Percentiles rank a stretch among this genome's conserved stretches.
phyloP scores from a whole-genome alignment of 495 filamentous ascomycete species.

The Saxophila tyrrhenica region DNA sequence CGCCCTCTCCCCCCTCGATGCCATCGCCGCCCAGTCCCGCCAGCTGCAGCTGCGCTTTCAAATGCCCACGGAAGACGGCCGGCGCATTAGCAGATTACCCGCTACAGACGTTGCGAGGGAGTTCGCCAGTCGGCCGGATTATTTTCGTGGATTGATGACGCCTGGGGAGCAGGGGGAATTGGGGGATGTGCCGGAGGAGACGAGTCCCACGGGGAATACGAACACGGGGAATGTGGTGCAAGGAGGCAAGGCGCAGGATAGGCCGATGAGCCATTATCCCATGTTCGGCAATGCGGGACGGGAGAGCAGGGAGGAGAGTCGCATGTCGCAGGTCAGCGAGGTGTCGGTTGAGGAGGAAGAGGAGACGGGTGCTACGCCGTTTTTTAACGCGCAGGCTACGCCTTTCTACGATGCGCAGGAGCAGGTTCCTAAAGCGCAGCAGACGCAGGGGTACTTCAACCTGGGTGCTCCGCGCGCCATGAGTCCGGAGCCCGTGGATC shows the following conservation, averaged over 20 bases:
- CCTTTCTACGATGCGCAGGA: not conserved
- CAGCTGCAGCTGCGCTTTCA: slow-evolving; percentile 78
- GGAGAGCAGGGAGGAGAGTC: not conserved
- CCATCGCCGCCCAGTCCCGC: slow-evolving; percentile 80
- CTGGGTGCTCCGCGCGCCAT: slow-evolving; percentile 33
- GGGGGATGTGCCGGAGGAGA: slow-evolving; percentile 26
- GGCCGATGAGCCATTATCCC: slow-evolving; percentile 16
- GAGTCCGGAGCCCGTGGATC: slow-evolving; percentile 38
- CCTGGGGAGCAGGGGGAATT: slow-evolving; percentile 2
- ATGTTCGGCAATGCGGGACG: slow-evolving; percentile 10
- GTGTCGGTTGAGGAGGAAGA: not conserved
- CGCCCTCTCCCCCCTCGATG: slow-evolving; percentile 86
- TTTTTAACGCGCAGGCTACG: not conserved
- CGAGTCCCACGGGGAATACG: slow-evolving; percentile 2
- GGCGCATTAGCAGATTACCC: slow-evolving; percentile 73
- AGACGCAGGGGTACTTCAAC: slow-evolving; percentile 30
- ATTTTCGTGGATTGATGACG: slow-evolving; percentile 39
- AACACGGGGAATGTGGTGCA: not conserved
- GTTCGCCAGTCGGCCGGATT: slow-evolving; percentile 60
- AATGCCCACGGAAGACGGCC: slow-evolving; percentile 53
- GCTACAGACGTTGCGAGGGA: slow-evolving; percentile 70
- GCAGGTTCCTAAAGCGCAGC: not conserved
- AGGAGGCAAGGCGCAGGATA: not conserved
- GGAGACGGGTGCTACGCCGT: not conserved
- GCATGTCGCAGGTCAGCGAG: not conserved